Percentiles rank a stretch among this genome's conserved stretches.
These are phyloP conservation scores for Amanita rimosa DNA, from an alignment of 768 basidiomycete species.

Conservation along the genomic window DNA sequence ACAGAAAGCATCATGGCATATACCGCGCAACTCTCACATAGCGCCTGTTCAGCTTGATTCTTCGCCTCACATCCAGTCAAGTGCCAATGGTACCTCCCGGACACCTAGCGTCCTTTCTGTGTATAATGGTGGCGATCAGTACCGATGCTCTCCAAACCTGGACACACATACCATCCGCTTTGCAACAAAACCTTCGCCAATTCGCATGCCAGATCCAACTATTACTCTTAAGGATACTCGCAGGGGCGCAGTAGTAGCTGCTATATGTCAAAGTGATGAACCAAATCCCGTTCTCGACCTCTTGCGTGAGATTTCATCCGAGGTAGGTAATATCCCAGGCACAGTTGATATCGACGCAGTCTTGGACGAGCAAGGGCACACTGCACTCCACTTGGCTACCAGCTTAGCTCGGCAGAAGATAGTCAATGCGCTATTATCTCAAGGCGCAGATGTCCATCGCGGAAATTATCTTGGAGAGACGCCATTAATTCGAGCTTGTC, in stretches of 20 bases:
- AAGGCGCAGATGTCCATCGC: conserved; percentile 80
- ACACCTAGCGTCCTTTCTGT: conserved; percentile 31
- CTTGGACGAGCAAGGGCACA: conserved; percentile 91
- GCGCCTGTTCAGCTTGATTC: conserved; percentile 14
- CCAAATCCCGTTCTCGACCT: conserved; percentile 48
- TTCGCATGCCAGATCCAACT: conserved; percentile 41
- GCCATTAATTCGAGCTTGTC: conserved; percentile 82
- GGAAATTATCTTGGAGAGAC: conserved; percentile 95
- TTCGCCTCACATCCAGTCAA: conserved; percentile 18
- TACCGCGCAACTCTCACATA: conserved; percentile 20
- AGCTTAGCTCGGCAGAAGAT: conserved; percentile 65
- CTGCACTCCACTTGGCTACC: conserved; percentile 87
- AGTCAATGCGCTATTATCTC: conserved; percentile 57
- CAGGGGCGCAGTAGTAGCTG: conserved; percentile 49
- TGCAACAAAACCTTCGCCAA: conserved; percentile 51
- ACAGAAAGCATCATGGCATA: conserved; percentile 23
- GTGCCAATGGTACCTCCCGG: conserved; percentile 34
- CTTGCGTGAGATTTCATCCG: conserved; percentile 50
- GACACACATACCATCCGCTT: conserved; percentile 45
- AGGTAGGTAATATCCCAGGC: conserved; percentile 18
- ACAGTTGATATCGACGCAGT: conserved; percentile 67
- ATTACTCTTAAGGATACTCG: conserved; percentile 43
- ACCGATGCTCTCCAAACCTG: conserved; percentile 26
- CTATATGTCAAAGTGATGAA: conserved; percentile 64
- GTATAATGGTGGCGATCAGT: conserved; percentile 29